Base-by-base conservation (phyloP, 805 yeast genomes). In the Komagataella mondaviorum region DNA sequence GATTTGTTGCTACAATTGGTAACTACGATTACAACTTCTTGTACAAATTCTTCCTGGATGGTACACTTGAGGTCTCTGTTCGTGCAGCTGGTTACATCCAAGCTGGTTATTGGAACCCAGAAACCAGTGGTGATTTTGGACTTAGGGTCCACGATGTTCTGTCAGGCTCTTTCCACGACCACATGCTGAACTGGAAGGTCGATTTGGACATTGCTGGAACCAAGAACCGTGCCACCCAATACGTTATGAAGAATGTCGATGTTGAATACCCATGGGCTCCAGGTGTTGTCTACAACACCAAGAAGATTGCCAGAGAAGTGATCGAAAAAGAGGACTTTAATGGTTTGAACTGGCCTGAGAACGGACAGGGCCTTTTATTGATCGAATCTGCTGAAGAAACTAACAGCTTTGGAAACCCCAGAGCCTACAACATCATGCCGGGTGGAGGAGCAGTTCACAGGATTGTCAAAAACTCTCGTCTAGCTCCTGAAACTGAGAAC, bases 71-170 rank as follows among this genome's bases (percentile, higher is more conserved):
- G 24, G 60, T 60, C 44, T 53, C 59, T 36, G 62, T 57, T 23
- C 55, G 65, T 49, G 63, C 64, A 47, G 63, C 65, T 46, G 65
- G 65, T 51, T 61, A 49, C 55, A 61, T 61, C 23, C 65, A 61
- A 51, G 63, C 63, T 51, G 59, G 63, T 17, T 61, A 57, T 48
- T 61, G 59, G 53, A 56, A 56, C 48, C 48, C 55, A 51, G 53
- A 55, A 20, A 55, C 56, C 23, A 57, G 52, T 10, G 51, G 55
- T 4, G 54, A 54, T 39, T 61, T 56, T 47, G 65, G 65, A 23
- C 54, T 57, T 51, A 54, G 45, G 47, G 51, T 61, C 46, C 56
- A 55, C 48, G 56, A 61, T 48, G 55, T 57, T 4, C 45, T 61
- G n/a, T 55, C 62, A 5, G 65, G 64, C 44, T 61, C 65, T 18